These are phyloP conservation scores for Grigorovia yakushimaensis DNA, from an alignment of 805 yeast species.

Conservation along the genomic window DNA sequence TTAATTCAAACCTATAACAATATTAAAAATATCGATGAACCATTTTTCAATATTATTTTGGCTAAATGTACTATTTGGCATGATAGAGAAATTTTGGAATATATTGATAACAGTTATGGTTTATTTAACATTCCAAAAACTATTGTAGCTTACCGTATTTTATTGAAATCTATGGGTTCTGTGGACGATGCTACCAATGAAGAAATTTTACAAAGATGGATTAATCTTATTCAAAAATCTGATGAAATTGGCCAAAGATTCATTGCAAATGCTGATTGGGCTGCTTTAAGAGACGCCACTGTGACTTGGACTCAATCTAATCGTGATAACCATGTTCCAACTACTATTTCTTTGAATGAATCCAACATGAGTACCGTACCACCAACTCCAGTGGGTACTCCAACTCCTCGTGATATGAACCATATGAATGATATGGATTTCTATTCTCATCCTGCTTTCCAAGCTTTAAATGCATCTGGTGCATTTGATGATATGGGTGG, in stretches of 20 bases:
- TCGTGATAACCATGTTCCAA: slow-evolving; percentile 6
- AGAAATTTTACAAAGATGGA: slow-evolving; percentile 52
- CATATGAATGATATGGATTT: slow-evolving; percentile 13
- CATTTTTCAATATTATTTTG: slow-evolving; percentile 69
- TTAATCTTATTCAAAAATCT: slow-evolving; percentile 40
- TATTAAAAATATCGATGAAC: slow-evolving; percentile 58
- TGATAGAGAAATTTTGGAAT: slow-evolving; percentile 53
- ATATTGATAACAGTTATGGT: slow-evolving; percentile 50
- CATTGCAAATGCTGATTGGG: slow-evolving; percentile 80
- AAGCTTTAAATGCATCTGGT: slow-evolving; percentile 32
- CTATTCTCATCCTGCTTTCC: slow-evolving; percentile 29
- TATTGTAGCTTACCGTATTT: slow-evolving; percentile 62
- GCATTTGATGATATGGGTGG: slow-evolving; percentile 27
- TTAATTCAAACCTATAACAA: slow-evolving; percentile 47
- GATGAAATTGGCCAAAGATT: slow-evolving; percentile 44
- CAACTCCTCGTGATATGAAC: slow-evolving; percentile 5
- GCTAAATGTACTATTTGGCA: slow-evolving; percentile 61
- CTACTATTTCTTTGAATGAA: slow-evolving; percentile 3
- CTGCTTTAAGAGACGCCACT: slow-evolving; percentile 72
- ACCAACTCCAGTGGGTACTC: slow-evolving; percentile 10
- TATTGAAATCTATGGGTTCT: slow-evolving; percentile 62
- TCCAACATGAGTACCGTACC: slow-evolving; percentile 5
- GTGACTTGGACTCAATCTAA: slow-evolving; percentile 29
- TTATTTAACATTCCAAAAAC: slow-evolving; percentile 50
- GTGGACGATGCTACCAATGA: slow-evolving; percentile 40